Conservation (phyloP, 2,329 filamentous ascomycete genomes). For the Pleomassaria siparia region DNA sequence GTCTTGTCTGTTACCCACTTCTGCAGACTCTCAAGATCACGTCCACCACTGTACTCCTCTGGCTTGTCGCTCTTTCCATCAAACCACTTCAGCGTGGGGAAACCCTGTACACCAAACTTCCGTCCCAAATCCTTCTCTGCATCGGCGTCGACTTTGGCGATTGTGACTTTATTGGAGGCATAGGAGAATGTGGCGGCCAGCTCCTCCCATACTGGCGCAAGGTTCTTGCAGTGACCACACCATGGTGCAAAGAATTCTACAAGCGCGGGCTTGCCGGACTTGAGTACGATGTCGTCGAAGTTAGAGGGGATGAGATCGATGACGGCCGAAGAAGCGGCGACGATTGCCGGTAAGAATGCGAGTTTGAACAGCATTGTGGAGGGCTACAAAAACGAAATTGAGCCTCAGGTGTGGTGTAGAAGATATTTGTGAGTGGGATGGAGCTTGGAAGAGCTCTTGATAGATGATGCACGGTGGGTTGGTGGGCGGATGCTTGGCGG, state of each 20-base stretch:
- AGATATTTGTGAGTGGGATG: background rate
- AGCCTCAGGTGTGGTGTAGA: constrained; percentile 14
- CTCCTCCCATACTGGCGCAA: constrained; percentile 93
- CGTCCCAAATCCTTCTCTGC: constrained; percentile 81
- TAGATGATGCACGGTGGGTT: constrained; percentile 1
- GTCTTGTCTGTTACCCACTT: constrained; percentile 86
- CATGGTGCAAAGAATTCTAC: constrained; percentile 98
- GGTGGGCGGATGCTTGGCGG: constrained; percentile 29
- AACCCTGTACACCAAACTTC: constrained; percentile 86
- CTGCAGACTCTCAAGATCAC: constrained; percentile 82
- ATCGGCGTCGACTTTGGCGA: constrained; percentile 96
- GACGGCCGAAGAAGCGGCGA: constrained; percentile 77
- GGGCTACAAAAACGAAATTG: constrained; percentile 12
- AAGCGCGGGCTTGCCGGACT: constrained; percentile 91
- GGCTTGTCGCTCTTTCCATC: constrained; percentile 90
- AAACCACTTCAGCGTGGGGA: constrained; percentile 97
- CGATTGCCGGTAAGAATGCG: constrained; percentile 34
- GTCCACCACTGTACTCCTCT: constrained; percentile 79
- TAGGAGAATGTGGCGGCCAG: constrained; percentile 74
- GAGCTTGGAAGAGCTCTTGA: constrained; percentile 2
- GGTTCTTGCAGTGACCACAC: constrained; percentile 99
- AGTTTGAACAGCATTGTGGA: constrained; percentile 37
- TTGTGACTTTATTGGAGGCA: constrained; percentile 74
- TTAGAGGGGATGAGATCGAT: constrained; percentile 86
- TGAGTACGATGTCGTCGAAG: constrained; percentile 86